Conservation (phyloP, 352 stramenopile genomes). For the Phytophthora citrophthora region DNA sequence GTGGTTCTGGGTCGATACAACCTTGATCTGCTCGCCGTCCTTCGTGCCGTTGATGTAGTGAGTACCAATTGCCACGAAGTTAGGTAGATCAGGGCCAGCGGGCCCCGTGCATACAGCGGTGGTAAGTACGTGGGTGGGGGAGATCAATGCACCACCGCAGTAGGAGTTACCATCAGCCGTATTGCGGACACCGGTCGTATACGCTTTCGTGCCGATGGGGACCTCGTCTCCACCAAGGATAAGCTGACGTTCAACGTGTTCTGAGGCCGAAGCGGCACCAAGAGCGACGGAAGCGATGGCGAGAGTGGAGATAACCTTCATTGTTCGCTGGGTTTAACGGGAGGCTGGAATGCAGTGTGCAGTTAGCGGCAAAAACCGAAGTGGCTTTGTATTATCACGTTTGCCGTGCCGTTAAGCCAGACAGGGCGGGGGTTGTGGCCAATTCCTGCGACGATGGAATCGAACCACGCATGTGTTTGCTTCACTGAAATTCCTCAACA, state of each 20-base stretch:
- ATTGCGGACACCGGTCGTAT: constrained; percentile 26
- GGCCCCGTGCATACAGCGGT: constrained; percentile 8
- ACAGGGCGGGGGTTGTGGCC: not conserved
- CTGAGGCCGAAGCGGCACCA: constrained; percentile 1
- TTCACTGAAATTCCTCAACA: constrained; percentile 1
- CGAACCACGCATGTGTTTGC: not conserved
- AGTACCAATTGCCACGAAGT: constrained; percentile 19
- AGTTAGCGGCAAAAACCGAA: constrained; percentile 20
- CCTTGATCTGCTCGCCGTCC: constrained; percentile 23
- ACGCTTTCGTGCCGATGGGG: constrained; percentile 41
- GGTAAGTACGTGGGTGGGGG: constrained; percentile 15
- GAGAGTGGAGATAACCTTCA: constrained; percentile 17
- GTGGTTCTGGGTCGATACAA: constrained; percentile 11
- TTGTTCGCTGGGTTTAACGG: constrained; percentile 2
- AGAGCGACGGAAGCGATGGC: constrained; percentile 14
- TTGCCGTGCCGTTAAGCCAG: not conserved
- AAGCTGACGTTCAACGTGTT: constrained; percentile 15
- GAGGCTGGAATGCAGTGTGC: constrained; percentile 14
- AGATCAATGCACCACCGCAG: constrained; percentile 20
- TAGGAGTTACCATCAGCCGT: constrained; percentile 17
- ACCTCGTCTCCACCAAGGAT: constrained; percentile 47
- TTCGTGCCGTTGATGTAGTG: constrained; percentile 28
- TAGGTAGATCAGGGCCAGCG: not conserved
- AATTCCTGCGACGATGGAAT: not conserved
- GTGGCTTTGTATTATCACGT: not conserved